Conservation (phyloP, 495 filamentous ascomycete species). For the Penicillium coffeae region DNA sequence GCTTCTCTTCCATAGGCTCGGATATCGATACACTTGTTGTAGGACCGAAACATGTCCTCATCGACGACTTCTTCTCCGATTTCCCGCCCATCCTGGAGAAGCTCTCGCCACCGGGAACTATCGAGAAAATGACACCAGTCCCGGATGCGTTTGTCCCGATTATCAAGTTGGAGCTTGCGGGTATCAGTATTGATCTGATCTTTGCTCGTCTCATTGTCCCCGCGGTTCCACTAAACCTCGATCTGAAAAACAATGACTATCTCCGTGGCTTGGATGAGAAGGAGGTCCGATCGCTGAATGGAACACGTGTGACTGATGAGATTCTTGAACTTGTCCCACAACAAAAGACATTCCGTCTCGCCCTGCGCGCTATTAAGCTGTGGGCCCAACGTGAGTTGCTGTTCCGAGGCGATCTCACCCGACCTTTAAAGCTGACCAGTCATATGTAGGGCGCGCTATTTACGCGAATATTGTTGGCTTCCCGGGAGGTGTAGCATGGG, state of each 20-base stretch:
- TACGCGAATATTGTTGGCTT: slow-evolving; percentile 96
- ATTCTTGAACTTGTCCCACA: slow-evolving; percentile 87
- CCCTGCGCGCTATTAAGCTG: slow-evolving; percentile 86
- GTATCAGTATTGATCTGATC: slow-evolving; percentile 92
- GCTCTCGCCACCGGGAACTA: slow-evolving; percentile 69
- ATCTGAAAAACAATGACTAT: slow-evolving; percentile 75
- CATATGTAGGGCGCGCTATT: slow-evolving; percentile 62
- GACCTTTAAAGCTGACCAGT: not conserved
- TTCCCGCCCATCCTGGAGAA: slow-evolving; percentile 73
- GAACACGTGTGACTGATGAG: slow-evolving; percentile 87
- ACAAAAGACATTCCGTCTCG: slow-evolving; percentile 78
- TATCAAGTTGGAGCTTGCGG: slow-evolving; percentile 87
- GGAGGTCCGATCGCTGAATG: slow-evolving; percentile 85
- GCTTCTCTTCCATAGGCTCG: slow-evolving; percentile 54
- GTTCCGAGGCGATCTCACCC: not conserved
- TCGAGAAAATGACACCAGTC: slow-evolving; percentile 81
- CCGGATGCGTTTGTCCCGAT: slow-evolving; percentile 90
- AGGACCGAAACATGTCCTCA: slow-evolving; percentile 78
- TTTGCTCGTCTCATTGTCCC: slow-evolving; percentile 74
- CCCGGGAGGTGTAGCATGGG: slow-evolving; percentile 95
- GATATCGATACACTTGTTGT: slow-evolving; percentile 97
- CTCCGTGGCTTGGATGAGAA: slow-evolving; percentile 81
- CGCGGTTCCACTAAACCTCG: slow-evolving; percentile 67
- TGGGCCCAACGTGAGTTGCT: slow-evolving; percentile 76
- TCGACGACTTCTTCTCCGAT: slow-evolving; percentile 85